Base-by-base conservation (phyloP, 805 yeast species). In the Wickerhamomyces mucosus region DNA sequence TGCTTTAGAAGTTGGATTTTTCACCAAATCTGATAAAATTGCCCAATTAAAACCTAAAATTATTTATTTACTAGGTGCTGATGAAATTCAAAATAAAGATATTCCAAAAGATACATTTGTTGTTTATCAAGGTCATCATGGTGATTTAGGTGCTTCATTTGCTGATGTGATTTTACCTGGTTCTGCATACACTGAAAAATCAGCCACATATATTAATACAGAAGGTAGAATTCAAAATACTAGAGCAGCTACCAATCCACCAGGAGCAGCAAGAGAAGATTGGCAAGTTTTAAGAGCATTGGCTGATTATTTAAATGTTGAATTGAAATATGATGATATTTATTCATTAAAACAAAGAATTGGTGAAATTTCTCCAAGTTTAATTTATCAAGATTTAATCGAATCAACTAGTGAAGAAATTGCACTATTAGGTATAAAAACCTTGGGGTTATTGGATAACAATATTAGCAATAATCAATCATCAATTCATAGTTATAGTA, bases 161-260 rank as follows among this genome's bases (percentile, higher is more conserved):
- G 95, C 95, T 27, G 94, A 83, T 56, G 94, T 83, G 27, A 71
- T 83, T 37, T 69, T 83, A 43, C 95, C 95, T 28, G 88, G 88
- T 29, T 69, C 88, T 21, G 94, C 95, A 24, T 84, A 78, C 69
- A 84, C 95, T 24, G 95, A 83, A 58, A 84, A 83, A 59, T 63
- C 75, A 18, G 86, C 82, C 35, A 84, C 92, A 5, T 83, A 72
- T 56, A 88, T 83, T 42, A 83, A 83, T 62, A 84, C 94, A 23
- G 95, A 84, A 62, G 95, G 95, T 46, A 75, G 95, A 55, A 75
- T 84, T 10, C 95, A 83, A 64, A 58, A 67, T 36, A 79, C 94
- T 3, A 71, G 89, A 42, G 95, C 95, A 27, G 92, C 95, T 26
- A 76, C 83, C 18, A 81, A 78, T 40, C 78, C 92, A 7, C 94